Base-by-base conservation (phyloP, 768 basidiomycete species). In the Amanita polypyramis region DNA sequence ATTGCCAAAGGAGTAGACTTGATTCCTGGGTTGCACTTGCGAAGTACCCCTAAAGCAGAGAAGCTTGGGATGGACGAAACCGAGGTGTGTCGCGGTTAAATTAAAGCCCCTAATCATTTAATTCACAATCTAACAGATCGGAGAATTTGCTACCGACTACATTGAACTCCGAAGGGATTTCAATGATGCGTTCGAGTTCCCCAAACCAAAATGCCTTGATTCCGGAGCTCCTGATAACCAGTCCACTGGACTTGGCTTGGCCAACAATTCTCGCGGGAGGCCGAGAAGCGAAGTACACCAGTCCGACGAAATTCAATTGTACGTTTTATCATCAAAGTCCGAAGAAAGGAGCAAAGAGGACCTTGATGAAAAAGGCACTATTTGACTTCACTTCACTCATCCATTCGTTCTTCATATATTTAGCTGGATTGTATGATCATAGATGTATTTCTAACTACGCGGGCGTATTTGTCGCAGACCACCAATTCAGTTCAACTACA, bases 81-180 rank as follows among this genome's bases (percentile, higher is more conserved):
- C 21, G 80, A 88, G 73, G 82, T 84, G 54, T 48, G 74, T 49
- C 27, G 43, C 45, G 21, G 15, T 5, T 36, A 27, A 15, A 12
- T 15, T 23, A 14, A 14, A 40, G 20, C 10, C 37, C 14, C 32
- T 46, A 39, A 23, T 4, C 7, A 14, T 10, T 41, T 38, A 1
- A 38, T 51, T 46, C 38, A 44, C 27, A 43, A 17, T 11, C 49
- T 23, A n/a, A 17, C 30, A 82, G 78, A 79, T 81, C 33, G 80
- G 81, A 44, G 81, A 83, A 56, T 83, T 82, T 50, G 81, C 80
- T 11, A 76, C 68, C 15, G 81, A 83, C 53, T 82, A 81, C 52
- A 79, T 80, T 50, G 79, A 87, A 58, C 70, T 83, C 15, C 79
- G 79, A 38, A 74, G 84, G 43, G 76, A 84, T 56, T 82, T 74